Conservation (phyloP, 1,139 yeast species). For the Komagataea norvegica region DNA sequence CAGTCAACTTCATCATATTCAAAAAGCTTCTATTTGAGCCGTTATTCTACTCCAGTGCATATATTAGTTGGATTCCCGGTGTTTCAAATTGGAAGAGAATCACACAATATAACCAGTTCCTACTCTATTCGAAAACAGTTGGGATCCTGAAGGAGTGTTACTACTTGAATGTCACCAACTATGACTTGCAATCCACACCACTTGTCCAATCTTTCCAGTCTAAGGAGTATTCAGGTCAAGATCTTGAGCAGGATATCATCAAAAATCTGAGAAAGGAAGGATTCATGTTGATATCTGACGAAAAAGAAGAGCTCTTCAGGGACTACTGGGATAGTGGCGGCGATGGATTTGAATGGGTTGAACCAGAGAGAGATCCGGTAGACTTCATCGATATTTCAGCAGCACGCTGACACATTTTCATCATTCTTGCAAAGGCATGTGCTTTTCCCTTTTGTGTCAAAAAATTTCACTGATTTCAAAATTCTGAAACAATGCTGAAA, state of each 20-base stretch:
- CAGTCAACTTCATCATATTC: constrained; percentile 2
- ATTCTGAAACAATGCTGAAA: no score
- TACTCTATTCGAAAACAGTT: constrained; percentile 5
- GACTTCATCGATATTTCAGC: constrained; percentile 28
- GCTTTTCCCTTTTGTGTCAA: constrained; percentile 1
- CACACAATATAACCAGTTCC: constrained; percentile 2
- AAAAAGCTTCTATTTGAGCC: constrained; percentile 4
- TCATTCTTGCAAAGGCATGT: background rate
- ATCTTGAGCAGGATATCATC: constrained; percentile 1
- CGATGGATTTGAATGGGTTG: constrained; percentile 74
- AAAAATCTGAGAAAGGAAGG: constrained; percentile 7
- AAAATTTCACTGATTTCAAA: no score
- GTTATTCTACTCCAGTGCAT: background rate
- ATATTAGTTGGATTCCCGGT: constrained; percentile 8
- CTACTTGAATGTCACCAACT: constrained; percentile 8
- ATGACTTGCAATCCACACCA: constrained; percentile 3
- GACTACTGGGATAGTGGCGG: constrained; percentile 79
- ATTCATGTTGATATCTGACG: constrained; percentile 1
- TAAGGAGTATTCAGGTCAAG: background rate
- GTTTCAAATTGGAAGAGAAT: constrained; percentile 7
- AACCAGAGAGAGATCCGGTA: constrained; percentile 79
- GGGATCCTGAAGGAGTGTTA: constrained; percentile 7
- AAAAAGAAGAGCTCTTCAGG: constrained; percentile 52
- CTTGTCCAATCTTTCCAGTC: constrained; percentile 1
- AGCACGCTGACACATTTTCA: no score